phyloP scores from a whole-genome alignment of 2,329 filamentous ascomycete genomes.

The Herpomyces periplanetae region DNA sequence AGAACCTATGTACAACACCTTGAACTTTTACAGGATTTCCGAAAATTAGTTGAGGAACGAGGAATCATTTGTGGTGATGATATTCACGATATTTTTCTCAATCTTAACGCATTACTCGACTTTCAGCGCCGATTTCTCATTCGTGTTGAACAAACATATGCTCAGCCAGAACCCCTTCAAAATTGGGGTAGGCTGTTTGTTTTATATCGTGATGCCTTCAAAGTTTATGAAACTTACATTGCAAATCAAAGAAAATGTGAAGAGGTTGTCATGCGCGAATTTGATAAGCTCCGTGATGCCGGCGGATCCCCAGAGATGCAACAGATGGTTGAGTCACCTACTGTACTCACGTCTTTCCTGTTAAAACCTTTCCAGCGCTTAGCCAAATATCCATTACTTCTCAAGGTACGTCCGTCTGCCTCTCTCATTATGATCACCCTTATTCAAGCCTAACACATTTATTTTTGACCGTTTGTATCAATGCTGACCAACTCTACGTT shows the following conservation, averaged over 20 bases:
- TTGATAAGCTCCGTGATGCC: conserved; percentile 42
- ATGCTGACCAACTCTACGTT: too few relatives aligned
- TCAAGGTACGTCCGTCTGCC: conserved; percentile 19
- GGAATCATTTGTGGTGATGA: conserved; percentile 58
- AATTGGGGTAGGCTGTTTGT: conserved; percentile 85
- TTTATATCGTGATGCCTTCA: conserved; percentile 46
- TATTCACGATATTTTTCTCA: conserved; percentile 78
- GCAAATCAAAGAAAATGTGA: conserved; percentile 80
- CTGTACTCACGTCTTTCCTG: conserved; percentile 59
- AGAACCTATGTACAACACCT: conserved; percentile 91
- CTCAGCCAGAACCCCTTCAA: conserved; percentile 29
- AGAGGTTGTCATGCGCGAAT: conserved; percentile 39
- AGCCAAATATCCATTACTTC: conserved; percentile 63
- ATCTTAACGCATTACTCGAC: conserved; percentile 72
- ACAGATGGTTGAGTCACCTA: conserved; percentile 47
- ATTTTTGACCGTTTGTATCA: conserved; percentile 2
- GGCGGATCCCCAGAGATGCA: conserved; percentile 19
- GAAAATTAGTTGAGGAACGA: conserved; percentile 53
- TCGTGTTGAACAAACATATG: conserved; percentile 76
- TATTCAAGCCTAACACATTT: conserved; percentile 5
- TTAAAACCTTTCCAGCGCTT: conserved; percentile 86
- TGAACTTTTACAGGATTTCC: conserved; percentile 66
- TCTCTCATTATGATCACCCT: conserved; percentile 2
- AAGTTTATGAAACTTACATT: conserved; percentile 84
- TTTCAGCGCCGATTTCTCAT: conserved; percentile 86